Conservation (phyloP, 164 flowering plant genomes). For the Nymphaea colorata region DNA sequence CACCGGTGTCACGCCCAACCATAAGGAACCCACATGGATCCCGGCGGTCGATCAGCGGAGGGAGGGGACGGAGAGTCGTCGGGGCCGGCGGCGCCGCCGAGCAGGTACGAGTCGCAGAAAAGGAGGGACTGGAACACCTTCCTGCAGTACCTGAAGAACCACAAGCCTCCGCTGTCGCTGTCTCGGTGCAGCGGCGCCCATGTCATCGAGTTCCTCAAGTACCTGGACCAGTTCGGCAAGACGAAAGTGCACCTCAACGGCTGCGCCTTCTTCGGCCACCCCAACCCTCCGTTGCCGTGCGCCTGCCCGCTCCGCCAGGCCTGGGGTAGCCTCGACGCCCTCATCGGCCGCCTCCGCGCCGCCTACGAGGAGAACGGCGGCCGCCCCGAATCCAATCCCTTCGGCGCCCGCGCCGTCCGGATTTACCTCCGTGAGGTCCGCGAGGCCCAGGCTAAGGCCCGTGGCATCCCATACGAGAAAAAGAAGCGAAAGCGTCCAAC, state of each 20-base stretch:
- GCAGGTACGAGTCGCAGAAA: constrained; percentile 34
- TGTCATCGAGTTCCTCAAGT: constrained; percentile 28
- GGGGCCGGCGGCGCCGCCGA: constrained; percentile 13
- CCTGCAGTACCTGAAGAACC: constrained; percentile 28
- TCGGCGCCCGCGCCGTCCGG: constrained; percentile 24
- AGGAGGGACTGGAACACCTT: constrained; percentile 36
- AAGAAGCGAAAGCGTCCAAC: constrained; percentile 23
- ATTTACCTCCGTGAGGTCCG: constrained; percentile 24
- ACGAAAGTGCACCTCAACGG: constrained; percentile 24
- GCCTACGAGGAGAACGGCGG: constrained; percentile 37
- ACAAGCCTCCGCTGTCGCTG: constrained; percentile 21
- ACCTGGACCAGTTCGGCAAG: constrained; percentile 33
- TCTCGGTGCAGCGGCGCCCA: constrained; percentile 23
- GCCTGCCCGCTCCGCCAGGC: constrained; percentile 30
- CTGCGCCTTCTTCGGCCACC: constrained; percentile 25
- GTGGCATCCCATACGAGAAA: constrained; percentile 33
- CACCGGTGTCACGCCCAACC: neutral
- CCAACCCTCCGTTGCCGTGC: constrained; percentile 24
- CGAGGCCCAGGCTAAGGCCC: constrained; percentile 27
- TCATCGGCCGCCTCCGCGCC: constrained; percentile 27
- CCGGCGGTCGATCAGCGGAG: neutral
- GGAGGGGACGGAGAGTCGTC: constrained; percentile 5
- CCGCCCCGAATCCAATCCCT: constrained; percentile 25
- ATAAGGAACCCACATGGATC: neutral
- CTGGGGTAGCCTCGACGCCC: constrained; percentile 34